Evolutionary conservation across 1,284 basidiomycete species (phyloP).

Genomic region (Anthracocystis panici-leucophaei): DNA sequence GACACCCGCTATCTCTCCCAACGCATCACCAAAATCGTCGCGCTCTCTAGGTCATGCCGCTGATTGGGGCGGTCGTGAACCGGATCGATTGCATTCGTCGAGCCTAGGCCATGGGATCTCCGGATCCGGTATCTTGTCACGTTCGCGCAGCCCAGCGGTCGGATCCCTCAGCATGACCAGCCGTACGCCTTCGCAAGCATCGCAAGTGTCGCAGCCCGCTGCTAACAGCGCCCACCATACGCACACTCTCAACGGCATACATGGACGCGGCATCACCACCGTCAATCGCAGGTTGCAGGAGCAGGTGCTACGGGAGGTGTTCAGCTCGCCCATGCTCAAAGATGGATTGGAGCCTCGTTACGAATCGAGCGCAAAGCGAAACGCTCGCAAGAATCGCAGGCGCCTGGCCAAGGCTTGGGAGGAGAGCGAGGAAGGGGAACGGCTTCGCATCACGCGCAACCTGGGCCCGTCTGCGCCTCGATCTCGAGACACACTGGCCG

Average conservation of each 20-base stretch:
- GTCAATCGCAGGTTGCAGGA: conserved; percentile 68
- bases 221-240: neutral
- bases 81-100: conserved; percentile 33
- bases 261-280: conserved; percentile 64
- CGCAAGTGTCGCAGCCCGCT: conserved; percentile 33
- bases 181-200: conserved; percentile 37
- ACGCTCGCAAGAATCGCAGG: conserved; percentile 54
- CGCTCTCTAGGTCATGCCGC: conserved; percentile 28
- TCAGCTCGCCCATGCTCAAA: conserved; percentile 58
- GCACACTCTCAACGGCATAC: conserved; percentile 43
- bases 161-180: conserved; percentile 39
- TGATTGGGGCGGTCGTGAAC: conserved; percentile 38
- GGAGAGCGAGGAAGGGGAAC: conserved; percentile 59
- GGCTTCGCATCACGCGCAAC: conserved; percentile 40
- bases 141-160: conserved; percentile 38
- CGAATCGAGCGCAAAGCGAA: conserved; percentile 46
- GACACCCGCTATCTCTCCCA: conserved; percentile 32
- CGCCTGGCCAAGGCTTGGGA: conserved; percentile 64
- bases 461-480: conserved; percentile 18
- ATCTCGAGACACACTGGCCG: conserved; percentile 12
- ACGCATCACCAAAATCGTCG: conserved; percentile 34
- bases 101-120: conserved; percentile 22
- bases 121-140: conserved; percentile 18
- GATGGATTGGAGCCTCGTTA: conserved; percentile 43
- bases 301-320: conserved; percentile 67